phyloP scores from a whole-genome alignment of 2,329 filamentous ascomycete species.

The Ophiostoma ips region DNA sequence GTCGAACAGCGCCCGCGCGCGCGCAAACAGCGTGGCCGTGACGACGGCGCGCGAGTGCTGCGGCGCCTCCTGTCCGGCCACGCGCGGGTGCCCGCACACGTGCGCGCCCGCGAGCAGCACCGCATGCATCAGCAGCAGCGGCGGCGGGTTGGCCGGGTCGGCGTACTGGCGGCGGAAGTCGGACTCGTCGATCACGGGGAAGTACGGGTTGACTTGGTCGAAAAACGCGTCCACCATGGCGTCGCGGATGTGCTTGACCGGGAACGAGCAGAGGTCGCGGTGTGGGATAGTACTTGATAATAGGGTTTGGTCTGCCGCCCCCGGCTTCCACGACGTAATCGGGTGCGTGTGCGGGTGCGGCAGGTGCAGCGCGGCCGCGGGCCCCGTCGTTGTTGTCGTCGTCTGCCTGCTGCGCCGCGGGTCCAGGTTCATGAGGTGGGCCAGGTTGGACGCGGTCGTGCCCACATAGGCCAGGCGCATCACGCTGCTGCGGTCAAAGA shows the following conservation, averaged over 20 bases:
- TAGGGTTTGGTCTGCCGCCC: too few species aligned
- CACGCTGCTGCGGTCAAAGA: conserved; percentile 6
- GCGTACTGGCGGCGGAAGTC: conserved; percentile 7
- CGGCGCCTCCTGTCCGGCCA: conserved; percentile 3
- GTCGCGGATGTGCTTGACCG: conserved; percentile 9
- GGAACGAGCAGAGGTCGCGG: neutral
- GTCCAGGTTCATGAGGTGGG: conserved; percentile 8
- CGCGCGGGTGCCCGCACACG: conserved; percentile 4
- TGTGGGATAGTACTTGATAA: too few species aligned
- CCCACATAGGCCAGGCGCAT: conserved; percentile 6
- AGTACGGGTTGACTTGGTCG: conserved; percentile 7
- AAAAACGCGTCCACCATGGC: conserved; percentile 10
- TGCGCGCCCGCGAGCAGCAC: conserved; percentile 7
- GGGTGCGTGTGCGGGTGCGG: too few species aligned
- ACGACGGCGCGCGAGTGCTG: too few species aligned
- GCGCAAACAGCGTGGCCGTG: conserved; percentile 6
- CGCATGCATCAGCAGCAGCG: conserved; percentile 6
- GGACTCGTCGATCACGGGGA: conserved; percentile 9
- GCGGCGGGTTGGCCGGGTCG: conserved; percentile 3
- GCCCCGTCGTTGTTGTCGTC: neutral
- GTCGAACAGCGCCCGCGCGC: conserved; percentile 8
- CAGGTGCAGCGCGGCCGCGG: too few species aligned
- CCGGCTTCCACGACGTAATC: neutral
- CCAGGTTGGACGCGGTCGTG: conserved; percentile 9
- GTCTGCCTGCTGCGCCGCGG: neutral